Percentiles rank a stretch among this genome's conserved stretches.
Evolutionary conservation across 2,329 filamentous ascomycete species (phyloP).

Genomic region (Colletotrichum endophyticum): DNA sequence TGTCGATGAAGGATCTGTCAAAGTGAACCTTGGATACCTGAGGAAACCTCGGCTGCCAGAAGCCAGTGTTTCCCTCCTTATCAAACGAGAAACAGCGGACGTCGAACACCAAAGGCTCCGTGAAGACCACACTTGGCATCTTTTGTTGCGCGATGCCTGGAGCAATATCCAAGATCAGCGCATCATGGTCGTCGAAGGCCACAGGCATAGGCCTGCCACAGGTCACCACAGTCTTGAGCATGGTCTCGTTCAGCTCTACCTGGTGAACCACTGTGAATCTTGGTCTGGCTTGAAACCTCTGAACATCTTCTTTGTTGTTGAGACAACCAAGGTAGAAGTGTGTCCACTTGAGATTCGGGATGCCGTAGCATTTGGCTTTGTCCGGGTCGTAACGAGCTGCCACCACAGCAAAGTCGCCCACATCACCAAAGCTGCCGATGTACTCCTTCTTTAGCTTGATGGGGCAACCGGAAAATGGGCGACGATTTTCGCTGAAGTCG

Average conservation of each 20-base stretch:
- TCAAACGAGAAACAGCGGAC: constrained; percentile 82
- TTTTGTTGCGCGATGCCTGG: constrained; percentile 45
- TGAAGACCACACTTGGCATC: constrained; percentile 63
- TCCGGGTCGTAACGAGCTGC: constrained; percentile 74
- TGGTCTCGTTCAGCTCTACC: constrained; percentile 58
- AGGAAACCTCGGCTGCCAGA: constrained; percentile 80
- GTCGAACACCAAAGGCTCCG: constrained; percentile 77
- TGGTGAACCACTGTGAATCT: constrained; percentile 71
- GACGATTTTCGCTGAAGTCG: constrained; percentile 43
- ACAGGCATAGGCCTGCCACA: constrained; percentile 51
- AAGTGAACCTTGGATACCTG: constrained; percentile 77
- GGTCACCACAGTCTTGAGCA: constrained; percentile 55
- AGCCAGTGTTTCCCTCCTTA: constrained; percentile 69
- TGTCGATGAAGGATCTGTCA: constrained; percentile 74
- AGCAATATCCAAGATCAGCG: constrained; percentile 52
- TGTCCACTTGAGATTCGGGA: constrained; percentile 71
- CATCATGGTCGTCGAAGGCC: constrained; percentile 38
- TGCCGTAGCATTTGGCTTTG: constrained; percentile 60
- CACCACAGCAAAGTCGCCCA: constrained; percentile 82
- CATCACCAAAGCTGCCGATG: constrained; percentile 75
- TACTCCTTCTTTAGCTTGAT: constrained; percentile 94
- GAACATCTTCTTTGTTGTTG: constrained; percentile 67
- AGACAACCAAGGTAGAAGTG: constrained; percentile 82
- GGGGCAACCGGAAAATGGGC: constrained; percentile 53
- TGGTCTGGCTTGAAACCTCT: constrained; percentile 56